Evolutionary conservation across 164 flowering plant genomes (phyloP).

Genomic region (Houttuynia cordata): DNA sequence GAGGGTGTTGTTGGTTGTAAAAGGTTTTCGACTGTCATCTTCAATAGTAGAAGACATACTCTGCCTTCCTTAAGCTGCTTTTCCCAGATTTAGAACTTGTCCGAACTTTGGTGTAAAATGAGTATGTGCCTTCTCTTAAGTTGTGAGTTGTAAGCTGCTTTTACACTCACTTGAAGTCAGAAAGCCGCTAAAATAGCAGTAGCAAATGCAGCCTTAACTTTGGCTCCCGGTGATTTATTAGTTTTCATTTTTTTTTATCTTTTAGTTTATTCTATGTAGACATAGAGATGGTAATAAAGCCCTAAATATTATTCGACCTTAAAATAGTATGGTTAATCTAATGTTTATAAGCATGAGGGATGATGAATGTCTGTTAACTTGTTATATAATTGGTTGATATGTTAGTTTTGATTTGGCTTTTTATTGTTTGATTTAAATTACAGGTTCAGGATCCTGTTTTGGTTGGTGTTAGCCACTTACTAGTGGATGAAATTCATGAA

Average conservation of each 20-base stretch:
- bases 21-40: neutral
- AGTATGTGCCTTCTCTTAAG: neutral
- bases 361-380: no score
- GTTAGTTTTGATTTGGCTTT: no score
- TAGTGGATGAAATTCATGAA: slow-evolving; percentile 98
- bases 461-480: slow-evolving; percentile 74
- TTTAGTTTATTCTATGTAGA: no score
- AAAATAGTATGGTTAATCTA: no score
- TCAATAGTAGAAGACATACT: neutral
- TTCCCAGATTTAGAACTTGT: neutral
- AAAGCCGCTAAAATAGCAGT: neutral
- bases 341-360: no score
- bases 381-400: no score
- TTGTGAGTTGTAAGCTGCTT: neutral
- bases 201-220: neutral
- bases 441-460: slow-evolving; percentile 84
- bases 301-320: no score
- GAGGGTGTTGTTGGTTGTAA: neutral
- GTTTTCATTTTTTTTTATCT: neutral
- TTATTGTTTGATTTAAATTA: neutral
- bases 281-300: no score
- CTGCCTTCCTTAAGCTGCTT: neutral
- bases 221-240: no score
- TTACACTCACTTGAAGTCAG: neutral
- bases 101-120: neutral